These are phyloP conservation scores for Cairneyella variabilis DNA, from an alignment of 495 filamentous ascomycete genomes.

Conservation along the genomic window DNA sequence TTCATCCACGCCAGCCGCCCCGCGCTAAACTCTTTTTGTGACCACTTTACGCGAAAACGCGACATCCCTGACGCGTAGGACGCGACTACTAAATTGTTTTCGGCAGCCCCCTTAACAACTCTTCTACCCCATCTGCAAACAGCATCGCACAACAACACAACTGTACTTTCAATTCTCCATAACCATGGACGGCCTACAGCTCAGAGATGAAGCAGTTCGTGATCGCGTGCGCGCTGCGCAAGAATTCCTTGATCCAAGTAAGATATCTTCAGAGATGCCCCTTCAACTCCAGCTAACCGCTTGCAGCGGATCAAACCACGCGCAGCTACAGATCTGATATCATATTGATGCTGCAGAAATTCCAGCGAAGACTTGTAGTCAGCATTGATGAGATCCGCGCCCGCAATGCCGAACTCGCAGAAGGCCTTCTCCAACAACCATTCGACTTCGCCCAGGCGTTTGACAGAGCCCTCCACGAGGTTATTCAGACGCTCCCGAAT, in stretches of 20 bases:
- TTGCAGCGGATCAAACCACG: conserved; percentile 42
- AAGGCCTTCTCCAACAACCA: conserved; percentile 79
- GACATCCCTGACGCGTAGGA: too few relatives aligned
- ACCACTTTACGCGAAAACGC: too few relatives aligned
- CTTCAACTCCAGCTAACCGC: conserved; percentile 10
- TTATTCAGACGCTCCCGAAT: conserved; percentile 72
- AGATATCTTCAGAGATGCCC: conserved; percentile 29
- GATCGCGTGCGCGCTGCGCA: conserved; percentile 76
- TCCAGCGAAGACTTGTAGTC: conserved; percentile 71
- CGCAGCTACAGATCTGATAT: conserved; percentile 84
- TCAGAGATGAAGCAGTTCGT: conserved; percentile 76
- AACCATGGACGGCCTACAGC: conserved; percentile 66
- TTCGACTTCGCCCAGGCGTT: conserved; percentile 88
- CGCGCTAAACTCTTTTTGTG: too few relatives aligned
- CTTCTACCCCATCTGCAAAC: too few relatives aligned
- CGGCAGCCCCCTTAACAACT: too few relatives aligned
- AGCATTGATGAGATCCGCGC: conserved; percentile 92
- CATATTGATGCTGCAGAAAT: conserved; percentile 88
- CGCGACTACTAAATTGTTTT: too few relatives aligned
- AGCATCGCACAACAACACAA: too few relatives aligned
- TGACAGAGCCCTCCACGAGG: conserved; percentile 81
- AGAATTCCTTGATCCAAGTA: conserved; percentile 86
- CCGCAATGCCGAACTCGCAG: conserved; percentile 84
- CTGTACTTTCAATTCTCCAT: too few relatives aligned
- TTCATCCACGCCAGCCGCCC: too few relatives aligned